Evolutionary conservation across 306 rosid genomes (phyloP).

Genomic region (Cicer chorassanicum): DNA sequence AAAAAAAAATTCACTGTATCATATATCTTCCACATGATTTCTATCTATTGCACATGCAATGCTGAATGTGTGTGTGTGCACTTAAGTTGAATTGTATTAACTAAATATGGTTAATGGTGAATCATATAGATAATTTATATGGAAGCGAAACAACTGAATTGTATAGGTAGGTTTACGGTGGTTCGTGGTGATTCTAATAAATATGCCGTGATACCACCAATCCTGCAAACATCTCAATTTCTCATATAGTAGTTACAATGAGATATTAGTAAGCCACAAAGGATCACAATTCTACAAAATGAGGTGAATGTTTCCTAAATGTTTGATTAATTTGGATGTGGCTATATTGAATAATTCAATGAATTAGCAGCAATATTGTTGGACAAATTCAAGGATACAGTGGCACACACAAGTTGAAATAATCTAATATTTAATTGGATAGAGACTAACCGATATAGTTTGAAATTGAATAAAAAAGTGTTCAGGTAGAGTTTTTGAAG

Average conservation of each 20-base stretch:
- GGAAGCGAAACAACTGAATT: neutral
- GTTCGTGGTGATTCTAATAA: no score
- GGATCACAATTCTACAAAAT: neutral
- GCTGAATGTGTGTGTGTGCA: neutral
- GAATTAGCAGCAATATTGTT: neutral
- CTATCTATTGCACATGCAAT: conserved; percentile 33
- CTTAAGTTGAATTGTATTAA: neutral
- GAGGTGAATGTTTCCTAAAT: neutral
- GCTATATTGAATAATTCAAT: neutral
- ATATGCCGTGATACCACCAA: no score
- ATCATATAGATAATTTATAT: neutral
- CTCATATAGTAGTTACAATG: no score
- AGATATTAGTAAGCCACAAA: no score
- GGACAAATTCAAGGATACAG: neutral
- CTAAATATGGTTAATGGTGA: neutral
- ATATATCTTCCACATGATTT: conserved; percentile 12
- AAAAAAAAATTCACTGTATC: conserved; percentile 47
- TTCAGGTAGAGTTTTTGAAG: no score
- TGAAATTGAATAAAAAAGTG: no score
- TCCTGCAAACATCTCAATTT: no score
- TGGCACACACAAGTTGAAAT: neutral
- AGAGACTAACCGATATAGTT: no score
- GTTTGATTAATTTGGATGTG: neutral
- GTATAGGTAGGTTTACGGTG: no score
- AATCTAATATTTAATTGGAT: neutral